These are phyloP conservation scores for Orobanche coerulescens DNA, from an alignment of 257 asterid species.

Conservation along the genomic window DNA sequence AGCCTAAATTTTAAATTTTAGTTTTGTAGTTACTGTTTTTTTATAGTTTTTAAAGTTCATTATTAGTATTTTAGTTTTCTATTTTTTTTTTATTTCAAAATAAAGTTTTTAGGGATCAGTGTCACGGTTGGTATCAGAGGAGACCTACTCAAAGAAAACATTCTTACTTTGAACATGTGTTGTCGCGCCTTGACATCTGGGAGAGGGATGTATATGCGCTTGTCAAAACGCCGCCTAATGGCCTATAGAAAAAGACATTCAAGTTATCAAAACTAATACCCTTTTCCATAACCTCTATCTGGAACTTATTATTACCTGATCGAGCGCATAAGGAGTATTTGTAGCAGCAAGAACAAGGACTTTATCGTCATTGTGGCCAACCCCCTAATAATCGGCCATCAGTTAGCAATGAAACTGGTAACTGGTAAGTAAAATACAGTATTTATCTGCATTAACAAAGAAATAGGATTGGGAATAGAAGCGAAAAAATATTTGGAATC, in stretches of 20 bases:
- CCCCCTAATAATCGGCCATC: constrained; percentile 55
- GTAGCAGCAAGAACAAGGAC: constrained; percentile 99
- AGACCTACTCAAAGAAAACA: too few relatives aligned
- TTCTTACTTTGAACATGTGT: constrained; percentile 94
- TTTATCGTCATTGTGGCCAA: constrained; percentile 94
- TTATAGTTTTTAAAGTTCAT: too few relatives aligned
- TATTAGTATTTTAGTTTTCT: too few relatives aligned
- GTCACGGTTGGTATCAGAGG: too few relatives aligned
- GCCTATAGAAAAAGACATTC: constrained; percentile 40
- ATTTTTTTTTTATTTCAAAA: too few relatives aligned
- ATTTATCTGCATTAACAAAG: background rate
- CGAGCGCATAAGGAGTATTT: constrained; percentile 93
- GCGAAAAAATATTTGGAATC: background rate
- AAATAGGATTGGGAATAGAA: background rate
- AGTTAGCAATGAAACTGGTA: constrained; percentile 16
- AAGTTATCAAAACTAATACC: background rate
- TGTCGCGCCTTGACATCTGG: constrained; percentile 92
- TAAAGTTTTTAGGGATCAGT: too few relatives aligned
- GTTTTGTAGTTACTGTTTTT: too few relatives aligned
- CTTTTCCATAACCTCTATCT: background rate
- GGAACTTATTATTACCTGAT: constrained; percentile 55
- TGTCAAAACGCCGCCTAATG: constrained; percentile 88
- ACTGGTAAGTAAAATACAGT: constrained; percentile 8
- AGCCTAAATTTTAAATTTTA: too few relatives aligned
- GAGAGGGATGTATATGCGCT: constrained; percentile 93